Evolutionary conservation across 768 basidiomycete genomes (phyloP).

Genomic region (Pleurotus tuber-regium): DNA sequence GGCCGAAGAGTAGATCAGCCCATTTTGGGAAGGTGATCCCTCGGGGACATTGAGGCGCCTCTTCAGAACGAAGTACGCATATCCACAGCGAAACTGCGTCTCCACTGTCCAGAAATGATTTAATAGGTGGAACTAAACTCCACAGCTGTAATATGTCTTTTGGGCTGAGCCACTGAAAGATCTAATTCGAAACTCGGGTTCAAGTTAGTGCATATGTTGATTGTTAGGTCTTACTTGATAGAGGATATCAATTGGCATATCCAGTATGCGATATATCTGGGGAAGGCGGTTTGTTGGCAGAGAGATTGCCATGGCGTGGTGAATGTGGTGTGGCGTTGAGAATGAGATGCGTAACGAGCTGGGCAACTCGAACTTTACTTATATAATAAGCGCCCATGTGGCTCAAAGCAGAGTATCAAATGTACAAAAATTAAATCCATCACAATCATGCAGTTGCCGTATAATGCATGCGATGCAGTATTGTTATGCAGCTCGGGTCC

Average conservation of each 20-base stretch:
- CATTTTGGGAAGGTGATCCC: conserved; percentile 25
- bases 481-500: no score
- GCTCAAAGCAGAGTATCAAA: no score
- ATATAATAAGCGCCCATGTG: no score
- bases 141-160: not conserved
- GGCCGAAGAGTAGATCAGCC: conserved; percentile 24
- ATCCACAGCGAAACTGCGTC: conserved; percentile 22
- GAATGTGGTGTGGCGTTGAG: no score
- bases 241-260: not conserved
- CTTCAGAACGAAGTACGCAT: conserved; percentile 9
- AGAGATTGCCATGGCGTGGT: no score
- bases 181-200: not conserved
- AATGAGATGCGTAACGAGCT: no score
- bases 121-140: not conserved
- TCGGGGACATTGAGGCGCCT: conserved; percentile 20
- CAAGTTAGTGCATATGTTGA: not conserved
- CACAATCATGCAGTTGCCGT: no score
- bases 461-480: no score
- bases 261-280: not conserved
- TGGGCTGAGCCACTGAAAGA: not conserved
- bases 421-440: no score
- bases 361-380: no score
- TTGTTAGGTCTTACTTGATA: not conserved
- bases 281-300: no score
- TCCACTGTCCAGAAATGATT: not conserved